Evolutionary conservation across 345 rosid species (phyloP), one percentile per base, ranked within the genome.

Genomic region (Citrus sinensis): DNA sequence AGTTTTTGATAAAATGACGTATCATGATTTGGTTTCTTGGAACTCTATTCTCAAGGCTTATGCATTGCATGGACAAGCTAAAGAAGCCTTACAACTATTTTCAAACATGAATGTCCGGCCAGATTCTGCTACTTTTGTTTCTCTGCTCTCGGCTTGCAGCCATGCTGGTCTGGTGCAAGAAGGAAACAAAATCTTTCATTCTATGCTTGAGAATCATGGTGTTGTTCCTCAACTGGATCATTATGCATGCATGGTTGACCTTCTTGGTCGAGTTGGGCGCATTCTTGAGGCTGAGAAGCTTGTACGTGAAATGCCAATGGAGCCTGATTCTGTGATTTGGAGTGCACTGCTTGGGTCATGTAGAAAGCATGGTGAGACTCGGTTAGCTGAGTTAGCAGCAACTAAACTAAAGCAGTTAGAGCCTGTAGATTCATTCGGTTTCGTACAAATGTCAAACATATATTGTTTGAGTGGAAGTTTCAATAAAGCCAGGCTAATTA

Each of bases 21-120:
- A 62, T 8, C 87, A 71, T 30, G 88, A 94, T 85, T 70, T 83
- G 71, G 87, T 92, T 75, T 93, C 98, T 1, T 94, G 98, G 98
- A 94, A 93, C 81, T 89, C 98, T 5, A 87, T 95, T 88, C 92
- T 95, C 51, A 93, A 93, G 88, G 95, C 94, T 7, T 90, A 87
- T 84, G 88, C 97, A 29, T 79, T 95, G 76, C 95, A 93, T 24
- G 98, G 98, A 55, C 88, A 86, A 85, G 97, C 89, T 68, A 84
- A 83, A 78, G 92, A 91, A 72, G 91, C 92, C 40, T 81, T 91
- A 71, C 78, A 60, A 39, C 90, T 95, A 40, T 95, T 88, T 79
- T 70, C 74, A 13, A 69, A 79, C 80, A 94, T 93, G 97, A 83
- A 89, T 76, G 74, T 88, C 59, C 81, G 42, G 60, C 93, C 98